These are phyloP conservation scores for Tetrahymena malaccensis DNA, from an alignment of 73 alveolate species.

Conservation along the genomic window DNA sequence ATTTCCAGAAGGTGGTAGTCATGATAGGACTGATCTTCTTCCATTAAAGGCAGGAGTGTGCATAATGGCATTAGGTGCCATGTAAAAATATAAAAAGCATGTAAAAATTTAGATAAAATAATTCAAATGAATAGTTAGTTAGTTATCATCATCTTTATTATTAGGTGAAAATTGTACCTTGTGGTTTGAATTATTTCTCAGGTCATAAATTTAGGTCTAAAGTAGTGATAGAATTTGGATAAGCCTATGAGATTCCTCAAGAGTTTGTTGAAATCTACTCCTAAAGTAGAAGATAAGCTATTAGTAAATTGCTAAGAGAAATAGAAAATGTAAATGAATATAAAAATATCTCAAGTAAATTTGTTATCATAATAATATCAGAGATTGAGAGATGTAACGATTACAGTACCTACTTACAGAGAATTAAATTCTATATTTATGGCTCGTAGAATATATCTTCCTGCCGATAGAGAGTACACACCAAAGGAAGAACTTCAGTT, in stretches of 20 bases:
- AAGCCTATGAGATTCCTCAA: slow-evolving; percentile 79
- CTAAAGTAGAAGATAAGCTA: slow-evolving; percentile 70
- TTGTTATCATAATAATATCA: neutral
- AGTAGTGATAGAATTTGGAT: slow-evolving; percentile 81
- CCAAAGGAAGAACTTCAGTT: slow-evolving; percentile 62
- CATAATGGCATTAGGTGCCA: slow-evolving; percentile 90
- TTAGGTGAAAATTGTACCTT: slow-evolving; percentile 37
- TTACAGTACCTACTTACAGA: slow-evolving; percentile 83
- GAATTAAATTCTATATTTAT: slow-evolving; percentile 64
- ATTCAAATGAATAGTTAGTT: too few species aligned
- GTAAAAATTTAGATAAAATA: slow-evolving; percentile 35
- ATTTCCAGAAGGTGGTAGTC: slow-evolving; percentile 99
- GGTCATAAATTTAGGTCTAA: slow-evolving; percentile 87
- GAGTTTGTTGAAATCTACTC: slow-evolving; percentile 59
- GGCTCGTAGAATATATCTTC: slow-evolving; percentile 80
- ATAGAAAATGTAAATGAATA: slow-evolving; percentile 51
- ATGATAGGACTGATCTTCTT: slow-evolving; percentile 80
- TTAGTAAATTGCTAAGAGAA: slow-evolving; percentile 59
- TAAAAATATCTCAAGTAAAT: too few species aligned
- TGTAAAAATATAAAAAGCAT: slow-evolving; percentile 73
- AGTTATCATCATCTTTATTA: neutral
- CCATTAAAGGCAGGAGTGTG: slow-evolving; percentile 95
- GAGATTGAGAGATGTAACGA: slow-evolving; percentile 71
- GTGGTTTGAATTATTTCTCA: slow-evolving; percentile 87
- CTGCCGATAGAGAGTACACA: slow-evolving; percentile 58